These are phyloP conservation scores for Pichia sporocuriosa DNA, from an alignment of 805 yeast species.

Conservation along the genomic window DNA sequence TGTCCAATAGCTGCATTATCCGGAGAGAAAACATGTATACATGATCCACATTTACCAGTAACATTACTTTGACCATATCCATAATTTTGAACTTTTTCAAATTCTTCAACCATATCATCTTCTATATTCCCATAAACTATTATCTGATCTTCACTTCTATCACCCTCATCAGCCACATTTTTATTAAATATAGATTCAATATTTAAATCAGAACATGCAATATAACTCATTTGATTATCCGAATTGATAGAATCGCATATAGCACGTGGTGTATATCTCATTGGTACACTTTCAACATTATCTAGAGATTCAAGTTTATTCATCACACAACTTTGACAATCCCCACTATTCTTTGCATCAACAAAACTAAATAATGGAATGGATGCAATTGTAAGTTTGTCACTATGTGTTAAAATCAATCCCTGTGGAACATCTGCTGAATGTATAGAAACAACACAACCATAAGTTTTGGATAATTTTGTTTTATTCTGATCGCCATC, in stretches of 20 bases:
- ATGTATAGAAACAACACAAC: conserved; percentile 33
- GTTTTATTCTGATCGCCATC: too few species aligned
- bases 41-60: conserved; percentile 40
- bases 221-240: conserved; percentile 27
- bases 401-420: conserved; percentile 52
- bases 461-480: conserved; percentile 1
- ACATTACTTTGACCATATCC: conserved; percentile 32
- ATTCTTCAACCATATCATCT: conserved; percentile 20
- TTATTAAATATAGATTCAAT: conserved; percentile 28
- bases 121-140: conserved; percentile 20
- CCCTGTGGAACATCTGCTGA: conserved; percentile 62
- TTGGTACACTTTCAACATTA: conserved; percentile 32
- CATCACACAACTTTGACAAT: not conserved
- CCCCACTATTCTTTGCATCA: conserved; percentile 23
- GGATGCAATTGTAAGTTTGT: conserved; percentile 48
- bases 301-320: conserved; percentile 18
- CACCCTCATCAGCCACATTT: conserved; percentile 13
- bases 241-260: conserved; percentile 27
- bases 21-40: conserved; percentile 43
- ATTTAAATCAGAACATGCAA: conserved; percentile 41
- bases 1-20: conserved; percentile 31
- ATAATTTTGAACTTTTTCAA: conserved; percentile 38
- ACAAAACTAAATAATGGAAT: conserved; percentile 17
- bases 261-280: conserved; percentile 47
- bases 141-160: too few species aligned